Evolutionary conservation across 2,329 filamentous ascomycete genomes (phyloP).

Genomic region (Lachnum nothofagi): DNA sequence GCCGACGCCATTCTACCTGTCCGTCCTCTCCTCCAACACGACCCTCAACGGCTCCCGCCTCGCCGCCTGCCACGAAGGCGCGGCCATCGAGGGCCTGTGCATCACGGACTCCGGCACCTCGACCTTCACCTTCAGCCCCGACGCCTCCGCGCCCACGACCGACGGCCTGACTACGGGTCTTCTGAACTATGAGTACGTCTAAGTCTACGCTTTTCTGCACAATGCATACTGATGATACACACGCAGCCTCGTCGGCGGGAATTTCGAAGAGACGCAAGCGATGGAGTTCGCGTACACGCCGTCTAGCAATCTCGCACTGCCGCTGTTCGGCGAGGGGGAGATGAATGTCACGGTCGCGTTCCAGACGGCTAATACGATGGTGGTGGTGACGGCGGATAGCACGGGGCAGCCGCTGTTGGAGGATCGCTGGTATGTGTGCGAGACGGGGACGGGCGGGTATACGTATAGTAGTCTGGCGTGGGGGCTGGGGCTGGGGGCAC

Average conservation of each 20-base stretch:
- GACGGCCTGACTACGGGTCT: too few species aligned
- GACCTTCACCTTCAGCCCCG: conserved; percentile 24
- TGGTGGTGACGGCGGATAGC: conserved; percentile 37
- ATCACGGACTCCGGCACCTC: conserved; percentile 27
- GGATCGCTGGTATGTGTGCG: conserved; percentile 40
- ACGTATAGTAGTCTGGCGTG: conserved; percentile 40
- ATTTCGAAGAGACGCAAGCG: conserved; percentile 33
- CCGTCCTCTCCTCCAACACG: conserved; percentile 36
- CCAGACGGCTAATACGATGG: conserved; percentile 35
- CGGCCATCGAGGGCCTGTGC: conserved; percentile 44
- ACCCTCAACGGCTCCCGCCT: conserved; percentile 37
- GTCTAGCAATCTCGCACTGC: conserved; percentile 38
- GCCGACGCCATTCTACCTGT: conserved; percentile 41
- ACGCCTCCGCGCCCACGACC: conserved; percentile 30
- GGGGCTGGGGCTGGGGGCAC: conserved; percentile 37
- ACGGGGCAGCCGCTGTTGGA: conserved; percentile 35
- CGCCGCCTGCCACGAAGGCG: conserved; percentile 43
- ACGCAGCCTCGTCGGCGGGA: conserved; percentile 20
- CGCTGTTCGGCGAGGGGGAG: conserved; percentile 35
- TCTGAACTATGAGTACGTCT: too few species aligned
- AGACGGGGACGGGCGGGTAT: conserved; percentile 40
- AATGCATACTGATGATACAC: too few species aligned
- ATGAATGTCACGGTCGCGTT: conserved; percentile 35
- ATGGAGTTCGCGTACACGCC: conserved; percentile 36
- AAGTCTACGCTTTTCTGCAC: too few species aligned